Evolutionary conservation across 768 basidiomycete species (phyloP).

Genomic region (Leccinum imitatum): DNA sequence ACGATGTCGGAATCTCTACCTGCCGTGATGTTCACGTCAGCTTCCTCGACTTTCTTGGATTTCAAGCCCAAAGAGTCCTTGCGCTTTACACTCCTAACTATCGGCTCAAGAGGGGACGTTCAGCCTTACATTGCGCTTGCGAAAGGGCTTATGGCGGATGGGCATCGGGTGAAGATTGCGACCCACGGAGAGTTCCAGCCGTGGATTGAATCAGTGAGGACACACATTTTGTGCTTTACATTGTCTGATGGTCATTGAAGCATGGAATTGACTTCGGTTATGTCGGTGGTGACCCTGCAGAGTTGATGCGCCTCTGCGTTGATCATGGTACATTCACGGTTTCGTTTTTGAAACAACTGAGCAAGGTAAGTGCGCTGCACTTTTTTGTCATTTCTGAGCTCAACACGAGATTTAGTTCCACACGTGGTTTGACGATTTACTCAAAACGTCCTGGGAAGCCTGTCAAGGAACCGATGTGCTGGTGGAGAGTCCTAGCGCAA

Average conservation of each 20-base stretch:
- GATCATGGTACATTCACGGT: slow-evolving; percentile 98
- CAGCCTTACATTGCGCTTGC: slow-evolving; percentile 97
- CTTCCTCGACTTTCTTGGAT: slow-evolving; percentile 94
- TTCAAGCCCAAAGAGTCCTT: slow-evolving; percentile 88
- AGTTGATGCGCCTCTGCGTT: slow-evolving; percentile 95
- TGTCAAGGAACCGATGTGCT: slow-evolving; percentile 94
- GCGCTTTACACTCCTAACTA: slow-evolving; percentile 92
- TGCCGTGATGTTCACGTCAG: slow-evolving; percentile 95
- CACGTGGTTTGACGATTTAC: slow-evolving; percentile 95
- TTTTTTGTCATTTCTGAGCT: slow-evolving; percentile 5
- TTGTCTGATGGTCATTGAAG: slow-evolving; percentile 39
- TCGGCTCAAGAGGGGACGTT: slow-evolving; percentile 95
- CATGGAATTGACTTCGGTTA: slow-evolving; percentile 94
- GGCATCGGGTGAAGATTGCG: slow-evolving; percentile 87
- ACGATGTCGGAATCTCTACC: slow-evolving; percentile 69
- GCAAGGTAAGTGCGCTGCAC: slow-evolving; percentile 57
- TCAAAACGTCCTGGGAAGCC: slow-evolving; percentile 94
- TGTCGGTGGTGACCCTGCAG: slow-evolving; percentile 96
- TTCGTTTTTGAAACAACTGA: slow-evolving; percentile 87
- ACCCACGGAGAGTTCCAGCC: slow-evolving; percentile 93
- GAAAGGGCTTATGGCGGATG: slow-evolving; percentile 87
- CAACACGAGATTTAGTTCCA: slow-evolving; percentile 63
- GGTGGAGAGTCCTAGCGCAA: slow-evolving; percentile 94
- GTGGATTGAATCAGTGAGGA: slow-evolving; percentile 90
- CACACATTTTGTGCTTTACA: neutral